A percentile compares a stretch with the other conserved stretches of the same genome.
Evolutionary conservation across 257 asterid genomes (phyloP).

Genomic region (Plantago major): DNA sequence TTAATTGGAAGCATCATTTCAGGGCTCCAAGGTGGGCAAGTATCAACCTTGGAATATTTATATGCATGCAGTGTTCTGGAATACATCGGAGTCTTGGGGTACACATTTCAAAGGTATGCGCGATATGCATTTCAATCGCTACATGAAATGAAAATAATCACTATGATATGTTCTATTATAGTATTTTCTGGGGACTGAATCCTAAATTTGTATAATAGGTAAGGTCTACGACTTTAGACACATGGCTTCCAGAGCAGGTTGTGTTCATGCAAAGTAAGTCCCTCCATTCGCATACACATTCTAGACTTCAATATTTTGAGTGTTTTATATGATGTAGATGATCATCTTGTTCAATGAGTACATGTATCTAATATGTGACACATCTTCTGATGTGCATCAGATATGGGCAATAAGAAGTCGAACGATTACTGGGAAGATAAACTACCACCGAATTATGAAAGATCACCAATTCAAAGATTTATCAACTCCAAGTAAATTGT

Average conservation of each 20-base stretch:
- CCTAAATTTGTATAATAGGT: constrained; percentile 41
- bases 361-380: neutral
- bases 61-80: constrained; percentile 93
- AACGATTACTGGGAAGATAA: constrained; percentile 82
- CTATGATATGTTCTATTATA: neutral
- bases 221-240: constrained; percentile 88
- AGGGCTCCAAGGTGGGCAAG: constrained; percentile 99
- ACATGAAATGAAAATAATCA: no score
- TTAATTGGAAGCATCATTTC: constrained; percentile 16
- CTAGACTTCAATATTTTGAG: no score
- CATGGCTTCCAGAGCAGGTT: constrained; percentile 95
- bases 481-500: constrained; percentile 59
- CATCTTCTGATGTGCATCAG: constrained; percentile 35
- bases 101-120: constrained; percentile 78
- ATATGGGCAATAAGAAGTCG: constrained; percentile 60
- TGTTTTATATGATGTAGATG: no score
- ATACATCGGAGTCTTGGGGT: constrained; percentile 92
- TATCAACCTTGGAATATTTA: constrained; percentile 81
- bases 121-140: neutral
- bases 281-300: neutral
- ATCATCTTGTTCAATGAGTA: no score
- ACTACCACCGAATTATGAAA: constrained; percentile 39
- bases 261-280: constrained; percentile 76
- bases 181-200: constrained; percentile 11
- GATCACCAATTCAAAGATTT: constrained; percentile 56